Evolutionary conservation across 148 eudicot species (phyloP).

Genomic region (Chenopodium formosanum): DNA sequence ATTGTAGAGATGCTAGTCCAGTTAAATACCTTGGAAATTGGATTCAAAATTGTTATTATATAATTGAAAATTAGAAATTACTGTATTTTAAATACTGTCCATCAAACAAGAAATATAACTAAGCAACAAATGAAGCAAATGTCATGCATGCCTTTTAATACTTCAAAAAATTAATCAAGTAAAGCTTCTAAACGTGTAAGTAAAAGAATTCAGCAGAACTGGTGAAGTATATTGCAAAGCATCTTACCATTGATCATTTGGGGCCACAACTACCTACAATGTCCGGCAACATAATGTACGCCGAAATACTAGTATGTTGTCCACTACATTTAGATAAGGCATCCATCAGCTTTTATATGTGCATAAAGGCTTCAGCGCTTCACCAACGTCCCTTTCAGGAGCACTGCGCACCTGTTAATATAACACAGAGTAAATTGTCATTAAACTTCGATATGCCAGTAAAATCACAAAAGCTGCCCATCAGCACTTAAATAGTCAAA

Average conservation of each 20-base stretch:
- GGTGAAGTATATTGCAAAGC: background rate
- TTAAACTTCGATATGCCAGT: background rate
- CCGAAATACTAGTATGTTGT: background rate
- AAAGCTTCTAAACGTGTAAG: background rate
- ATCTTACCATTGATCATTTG: background rate
- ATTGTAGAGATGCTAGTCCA: background rate
- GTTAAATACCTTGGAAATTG: background rate
- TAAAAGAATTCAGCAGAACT: background rate
- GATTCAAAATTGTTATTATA: background rate
- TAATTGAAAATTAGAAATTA: no score
- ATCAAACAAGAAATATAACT: background rate
- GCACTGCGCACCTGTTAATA: constrained; percentile 1
- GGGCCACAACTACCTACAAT: background rate
- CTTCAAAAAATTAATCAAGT: background rate
- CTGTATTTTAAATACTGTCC: background rate
- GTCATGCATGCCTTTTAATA: background rate
- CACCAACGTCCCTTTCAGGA: background rate
- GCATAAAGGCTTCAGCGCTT: background rate
- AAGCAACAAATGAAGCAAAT: background rate
- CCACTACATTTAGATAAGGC: background rate
- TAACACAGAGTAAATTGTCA: background rate
- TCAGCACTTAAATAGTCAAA: background rate
- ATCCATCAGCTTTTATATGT: background rate
- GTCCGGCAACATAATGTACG: background rate
- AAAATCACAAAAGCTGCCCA: background rate